These are phyloP conservation scores for Myxozyma geophila DNA, from an alignment of 805 yeast species.

Conservation along the genomic window DNA sequence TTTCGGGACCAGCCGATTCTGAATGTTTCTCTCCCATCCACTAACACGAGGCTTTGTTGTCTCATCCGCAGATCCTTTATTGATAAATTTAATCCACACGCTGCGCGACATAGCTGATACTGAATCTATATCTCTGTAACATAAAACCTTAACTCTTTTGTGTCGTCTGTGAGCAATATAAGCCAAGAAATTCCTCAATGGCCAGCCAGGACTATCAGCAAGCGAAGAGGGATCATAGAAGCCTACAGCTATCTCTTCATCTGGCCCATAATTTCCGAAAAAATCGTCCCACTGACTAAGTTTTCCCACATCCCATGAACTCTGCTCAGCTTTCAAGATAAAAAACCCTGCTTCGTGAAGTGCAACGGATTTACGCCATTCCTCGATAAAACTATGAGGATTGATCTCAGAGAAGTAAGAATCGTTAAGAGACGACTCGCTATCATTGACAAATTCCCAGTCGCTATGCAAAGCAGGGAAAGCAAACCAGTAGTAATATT, in stretches of 20 bases:
- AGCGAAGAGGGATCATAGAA: constrained; percentile 49
- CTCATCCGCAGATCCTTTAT: constrained; percentile 13
- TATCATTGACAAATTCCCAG: constrained; percentile 49
- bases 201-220: constrained; percentile 53
- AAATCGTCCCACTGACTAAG: constrained; percentile 37
- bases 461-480: constrained; percentile 65
- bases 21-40: constrained; percentile 90
- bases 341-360: constrained; percentile 28
- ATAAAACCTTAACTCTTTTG: constrained; percentile 47
- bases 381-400: constrained; percentile 19
- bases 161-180: constrained; percentile 49
- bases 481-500: constrained; percentile 87
- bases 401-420: constrained; percentile 1
- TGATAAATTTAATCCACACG: constrained; percentile 40
- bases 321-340: constrained; percentile 37
- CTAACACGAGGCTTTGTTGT: constrained; percentile 52
- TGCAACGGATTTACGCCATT: constrained; percentile 19
- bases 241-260: constrained; percentile 43
- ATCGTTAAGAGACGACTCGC: neutral
- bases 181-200: constrained; percentile 63
- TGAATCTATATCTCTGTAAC: constrained; percentile 46
- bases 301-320: constrained; percentile 27
- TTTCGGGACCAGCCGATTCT: constrained; percentile 72
- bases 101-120: constrained; percentile 32
- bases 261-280: constrained; percentile 17